Conservation (phyloP, 2,329 filamentous ascomycete species). For the Xylaria multiplex region DNA sequence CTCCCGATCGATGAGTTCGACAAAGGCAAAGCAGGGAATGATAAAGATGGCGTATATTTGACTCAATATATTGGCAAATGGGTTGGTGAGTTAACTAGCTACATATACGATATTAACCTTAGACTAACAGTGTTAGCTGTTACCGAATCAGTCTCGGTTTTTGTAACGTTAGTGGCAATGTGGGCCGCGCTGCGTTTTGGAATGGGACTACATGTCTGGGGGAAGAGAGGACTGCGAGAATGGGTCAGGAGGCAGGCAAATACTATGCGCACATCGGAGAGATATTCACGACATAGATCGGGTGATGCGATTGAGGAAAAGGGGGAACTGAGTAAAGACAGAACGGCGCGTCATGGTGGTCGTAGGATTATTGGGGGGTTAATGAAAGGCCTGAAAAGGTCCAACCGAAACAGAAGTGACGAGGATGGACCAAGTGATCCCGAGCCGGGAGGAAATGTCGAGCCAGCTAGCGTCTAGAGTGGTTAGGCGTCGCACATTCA, state of each 20-base stretch:
- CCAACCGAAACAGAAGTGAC: too few relatives aligned
- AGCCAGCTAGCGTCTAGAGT: too few relatives aligned
- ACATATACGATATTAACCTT: neutral
- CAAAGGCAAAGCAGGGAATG: slow-evolving; percentile 15
- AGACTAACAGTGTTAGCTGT: slow-evolving; percentile 11
- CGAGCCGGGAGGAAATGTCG: too few relatives aligned
- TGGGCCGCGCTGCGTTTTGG: slow-evolving; percentile 22
- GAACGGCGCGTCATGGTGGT: too few relatives aligned
- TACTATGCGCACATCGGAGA: neutral
- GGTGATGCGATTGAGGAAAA: too few relatives aligned
- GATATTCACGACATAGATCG: too few relatives aligned
- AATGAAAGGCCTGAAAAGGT: too few relatives aligned
- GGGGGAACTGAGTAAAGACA: too few relatives aligned
- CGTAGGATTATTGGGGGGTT: too few relatives aligned
- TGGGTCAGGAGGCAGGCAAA: too few relatives aligned
- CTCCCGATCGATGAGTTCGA: neutral
- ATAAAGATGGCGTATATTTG: slow-evolving; percentile 10
- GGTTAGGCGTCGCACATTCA: too few relatives aligned
- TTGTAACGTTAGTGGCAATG: slow-evolving; percentile 18
- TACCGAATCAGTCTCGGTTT: slow-evolving; percentile 14
- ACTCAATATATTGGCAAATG: slow-evolving; percentile 24
- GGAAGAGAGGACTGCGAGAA: neutral
- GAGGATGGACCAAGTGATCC: too few relatives aligned
- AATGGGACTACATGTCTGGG: slow-evolving; percentile 11
- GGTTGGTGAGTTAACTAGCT: slow-evolving; percentile 4